Conservation (phyloP, 208 protist genomes). For the Leishmania martiniquensis region DNA sequence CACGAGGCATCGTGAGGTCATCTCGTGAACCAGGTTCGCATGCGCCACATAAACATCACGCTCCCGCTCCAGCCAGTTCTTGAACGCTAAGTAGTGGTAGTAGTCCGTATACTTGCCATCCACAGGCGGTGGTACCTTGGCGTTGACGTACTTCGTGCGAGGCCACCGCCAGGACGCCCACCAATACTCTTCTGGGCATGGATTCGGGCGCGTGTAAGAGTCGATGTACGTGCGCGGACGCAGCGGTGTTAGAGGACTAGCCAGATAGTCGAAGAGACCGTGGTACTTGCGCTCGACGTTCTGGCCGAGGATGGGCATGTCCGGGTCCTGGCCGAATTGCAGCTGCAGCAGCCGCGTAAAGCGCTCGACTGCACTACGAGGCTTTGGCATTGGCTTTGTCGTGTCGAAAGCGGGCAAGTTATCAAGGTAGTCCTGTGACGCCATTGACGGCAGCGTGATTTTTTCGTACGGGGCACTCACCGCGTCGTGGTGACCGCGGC, state of each 20-base stretch:
- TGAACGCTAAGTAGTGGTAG: slow-evolving; percentile 87
- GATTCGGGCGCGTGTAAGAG: slow-evolving; percentile 74
- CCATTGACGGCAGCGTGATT: slow-evolving; percentile 64
- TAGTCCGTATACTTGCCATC: slow-evolving; percentile 85
- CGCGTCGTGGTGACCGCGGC: slow-evolving; percentile 7
- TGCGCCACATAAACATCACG: slow-evolving; percentile 84
- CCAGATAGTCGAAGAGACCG: slow-evolving; percentile 62
- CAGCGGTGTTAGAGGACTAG: slow-evolving; percentile 55
- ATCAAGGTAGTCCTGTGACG: slow-evolving; percentile 63
- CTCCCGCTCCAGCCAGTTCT: slow-evolving; percentile 82
- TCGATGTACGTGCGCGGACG: slow-evolving; percentile 74
- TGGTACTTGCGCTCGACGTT: slow-evolving; percentile 58
- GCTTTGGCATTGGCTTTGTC: slow-evolving; percentile 39
- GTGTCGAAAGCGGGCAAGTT: slow-evolving; percentile 68
- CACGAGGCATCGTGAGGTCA: slow-evolving; percentile 69
- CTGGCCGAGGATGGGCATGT: slow-evolving; percentile 60
- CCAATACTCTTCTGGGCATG: slow-evolving; percentile 88
- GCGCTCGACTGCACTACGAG: slow-evolving; percentile 50
- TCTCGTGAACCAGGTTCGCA: slow-evolving; percentile 78
- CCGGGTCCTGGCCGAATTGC: slow-evolving; percentile 69
- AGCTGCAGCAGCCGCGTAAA: slow-evolving; percentile 62
- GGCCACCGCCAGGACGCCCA: slow-evolving; percentile 84
- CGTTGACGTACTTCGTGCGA: slow-evolving; percentile 79
- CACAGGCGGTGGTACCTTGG: slow-evolving; percentile 79
- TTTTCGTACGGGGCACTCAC: slow-evolving; percentile 21